Conservation (phyloP, 1,284 basidiomycete species). For the Jaminaea rosea region DNA sequence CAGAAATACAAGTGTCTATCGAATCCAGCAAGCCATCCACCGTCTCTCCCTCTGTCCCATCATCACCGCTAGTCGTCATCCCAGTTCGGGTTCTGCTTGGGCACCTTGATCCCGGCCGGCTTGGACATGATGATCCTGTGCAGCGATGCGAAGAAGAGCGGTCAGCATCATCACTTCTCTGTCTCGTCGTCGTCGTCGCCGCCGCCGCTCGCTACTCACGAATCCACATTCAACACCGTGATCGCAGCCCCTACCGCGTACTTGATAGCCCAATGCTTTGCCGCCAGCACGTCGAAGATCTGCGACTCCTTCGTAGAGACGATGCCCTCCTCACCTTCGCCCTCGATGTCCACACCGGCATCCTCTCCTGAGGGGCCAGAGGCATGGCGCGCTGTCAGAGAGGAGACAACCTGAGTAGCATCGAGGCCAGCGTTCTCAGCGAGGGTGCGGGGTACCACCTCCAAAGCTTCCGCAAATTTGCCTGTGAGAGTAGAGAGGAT, state of each 20-base stretch:
- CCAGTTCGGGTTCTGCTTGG: constrained; percentile 45
- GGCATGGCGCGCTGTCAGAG: constrained; percentile 82
- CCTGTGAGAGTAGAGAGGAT: no score
- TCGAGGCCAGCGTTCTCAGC: constrained; percentile 94
- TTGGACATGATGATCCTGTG: constrained; percentile 25
- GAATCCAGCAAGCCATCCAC: no score
- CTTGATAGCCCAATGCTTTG: constrained; percentile 79
- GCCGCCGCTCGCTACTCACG: constrained; percentile 69
- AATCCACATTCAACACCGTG: constrained; percentile 87
- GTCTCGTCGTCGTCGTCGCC: background rate
- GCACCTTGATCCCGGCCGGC: constrained; percentile 46
- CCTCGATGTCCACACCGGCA: constrained; percentile 80
- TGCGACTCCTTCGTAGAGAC: constrained; percentile 22
- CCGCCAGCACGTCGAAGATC: constrained; percentile 65
- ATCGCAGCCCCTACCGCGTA: constrained; percentile 89
- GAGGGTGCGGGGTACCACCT: constrained; percentile 83
- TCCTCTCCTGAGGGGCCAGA: constrained; percentile 50
- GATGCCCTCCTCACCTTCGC: constrained; percentile 22
- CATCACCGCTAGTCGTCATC: constrained; percentile 35
- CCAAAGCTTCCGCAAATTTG: constrained; percentile 80
- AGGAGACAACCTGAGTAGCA: constrained; percentile 81
- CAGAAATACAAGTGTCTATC: no score
- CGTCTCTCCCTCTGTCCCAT: background rate
- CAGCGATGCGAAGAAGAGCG: background rate
- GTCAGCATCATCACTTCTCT: background rate